Base-by-base conservation (phyloP, 108 stramenopile genomes). In the Schizochytrium sp. region DNA sequence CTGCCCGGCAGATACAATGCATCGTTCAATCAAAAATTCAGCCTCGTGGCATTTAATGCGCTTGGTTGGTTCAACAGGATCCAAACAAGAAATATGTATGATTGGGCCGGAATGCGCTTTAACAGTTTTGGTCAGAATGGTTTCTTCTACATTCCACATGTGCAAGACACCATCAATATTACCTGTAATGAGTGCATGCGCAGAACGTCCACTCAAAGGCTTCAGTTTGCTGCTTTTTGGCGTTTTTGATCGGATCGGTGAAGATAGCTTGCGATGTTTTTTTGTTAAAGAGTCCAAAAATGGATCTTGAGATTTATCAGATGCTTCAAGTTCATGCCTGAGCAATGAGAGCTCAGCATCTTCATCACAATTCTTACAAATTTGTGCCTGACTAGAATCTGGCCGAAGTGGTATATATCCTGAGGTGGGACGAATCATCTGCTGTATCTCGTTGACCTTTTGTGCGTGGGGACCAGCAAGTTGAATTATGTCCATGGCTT, bases 101-200 rank as follows among this genome's bases (percentile, higher is more conserved):
- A 83, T 53, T 10, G 76, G 76, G 2, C 76, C 76, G 15, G 76
- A 83, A 2, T 83, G 76, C 3, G 76, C 76, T 0, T 55, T 47
- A 40, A 83, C 53, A 10, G 76, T 83, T 0, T 5, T 7, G 76
- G 5, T n/a, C 50, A 83, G 45, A 10, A 1, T 42, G 50, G 47
- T 38, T 5, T 47, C 53, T 55, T 83, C 76, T n/a, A 55, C 76
- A 10, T 42, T 49, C 76, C 76, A 83, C 47, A 83, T 55, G 53
- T 55, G 76, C 76, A 83, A 83, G 76, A 5, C 4, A n/a, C 76
- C 76, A 12, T 83, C 76, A 40, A 50, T 38, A 40, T 55, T 83
- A 0, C 76, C 76, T 2, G 76, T 55, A 8, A 83, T 40, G 76
- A 83, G 50, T 55, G 13, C 15, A 42, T 83, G 47, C 47, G n/a